Percentiles rank a stretch among this genome's conserved stretches.
phyloP scores from a whole-genome alignment of 176 grass and related monocot genomes.

The Ensete ventricosum region DNA sequence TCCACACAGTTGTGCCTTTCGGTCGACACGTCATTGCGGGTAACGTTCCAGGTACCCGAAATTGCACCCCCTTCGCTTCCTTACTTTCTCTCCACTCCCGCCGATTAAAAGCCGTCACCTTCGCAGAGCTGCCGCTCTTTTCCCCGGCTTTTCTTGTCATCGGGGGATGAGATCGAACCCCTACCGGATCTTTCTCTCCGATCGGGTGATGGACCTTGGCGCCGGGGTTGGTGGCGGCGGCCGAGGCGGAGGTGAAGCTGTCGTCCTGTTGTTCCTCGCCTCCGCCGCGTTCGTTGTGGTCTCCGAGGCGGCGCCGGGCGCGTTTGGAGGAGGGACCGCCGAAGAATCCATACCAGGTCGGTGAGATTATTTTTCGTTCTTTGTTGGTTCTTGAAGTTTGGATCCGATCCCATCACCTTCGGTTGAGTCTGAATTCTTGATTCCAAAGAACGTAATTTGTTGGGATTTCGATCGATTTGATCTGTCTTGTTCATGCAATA shows the following conservation, averaged over 20 bases:
- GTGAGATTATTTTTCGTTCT: background rate
- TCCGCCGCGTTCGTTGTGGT: background rate
- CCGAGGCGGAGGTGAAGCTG: too few relatives aligned
- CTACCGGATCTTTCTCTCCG: background rate
- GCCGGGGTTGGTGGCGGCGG: too few relatives aligned
- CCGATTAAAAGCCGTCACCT: background rate
- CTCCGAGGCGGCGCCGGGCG: background rate
- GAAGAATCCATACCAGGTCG: background rate
- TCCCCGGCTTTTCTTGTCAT: conserved; percentile 14
- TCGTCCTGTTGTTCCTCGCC: background rate
- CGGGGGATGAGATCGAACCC: conserved; percentile 6
- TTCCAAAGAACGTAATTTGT: background rate
- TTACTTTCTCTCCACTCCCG: background rate
- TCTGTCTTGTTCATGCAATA: background rate
- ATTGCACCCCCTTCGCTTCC: too few relatives aligned
- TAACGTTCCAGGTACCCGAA: background rate
- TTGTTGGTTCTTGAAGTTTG: background rate
- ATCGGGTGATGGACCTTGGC: background rate
- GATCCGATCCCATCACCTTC: background rate
- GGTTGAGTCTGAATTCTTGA: background rate
- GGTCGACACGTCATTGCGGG: background rate
- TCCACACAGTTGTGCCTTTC: background rate
- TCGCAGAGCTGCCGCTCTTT: background rate
- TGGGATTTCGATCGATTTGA: background rate
- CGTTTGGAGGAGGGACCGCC: background rate